Evolutionary conservation across 306 rosid genomes (phyloP), one percentile per base, ranked within the genome.

Genomic region (Vigna nakashimae): DNA sequence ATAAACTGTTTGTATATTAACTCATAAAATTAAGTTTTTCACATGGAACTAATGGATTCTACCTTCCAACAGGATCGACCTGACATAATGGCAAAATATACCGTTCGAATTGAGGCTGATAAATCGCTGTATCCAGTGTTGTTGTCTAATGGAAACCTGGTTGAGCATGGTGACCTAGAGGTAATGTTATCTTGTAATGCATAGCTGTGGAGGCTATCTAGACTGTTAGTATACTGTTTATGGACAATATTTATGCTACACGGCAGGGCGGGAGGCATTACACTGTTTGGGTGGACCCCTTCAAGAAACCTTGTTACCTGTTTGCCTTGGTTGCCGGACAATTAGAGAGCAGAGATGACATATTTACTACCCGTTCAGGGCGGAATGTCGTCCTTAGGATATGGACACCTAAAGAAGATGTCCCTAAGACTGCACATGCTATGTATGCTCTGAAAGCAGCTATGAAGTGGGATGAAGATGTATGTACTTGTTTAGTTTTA

Each of bases 401-500:
- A 73, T 95, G 99, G 99, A 95, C 98, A 69, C 98, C 99, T 53
- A 88, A 91, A 9, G 87, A 87, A 74, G 97, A 92, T 20, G 74
- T 95, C 24, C 90, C 96, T 64, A 95, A 92, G 92, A 95, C 99
- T 71, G 93, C 86, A 57, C 99, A 95, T 81, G 99, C 98, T 60
- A 92, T 95, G 99, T 90, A 92, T 87, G 84, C 98, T 7, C 85
- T 95, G 48, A 92, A 92, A 89, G 98, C 96, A 8, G 96, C 99
- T 63, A 95, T 95, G 99, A 90, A 95, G 84, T 95, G 99, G 99
- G 99, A 95, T 76, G 99, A 95, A 85, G 98, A 92, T 85, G 99
- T 95, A 66, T 71, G 98, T 80, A 59, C 75, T 79, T 59, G 18
- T n/a, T 32, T 65, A n/a, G n/a, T 42, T 75, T 83, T 65, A 12